Evolutionary conservation across 352 stramenopile species (phyloP), one percentile per base, ranked within the genome.

Genomic region (Globisporangium cederbergense): DNA sequence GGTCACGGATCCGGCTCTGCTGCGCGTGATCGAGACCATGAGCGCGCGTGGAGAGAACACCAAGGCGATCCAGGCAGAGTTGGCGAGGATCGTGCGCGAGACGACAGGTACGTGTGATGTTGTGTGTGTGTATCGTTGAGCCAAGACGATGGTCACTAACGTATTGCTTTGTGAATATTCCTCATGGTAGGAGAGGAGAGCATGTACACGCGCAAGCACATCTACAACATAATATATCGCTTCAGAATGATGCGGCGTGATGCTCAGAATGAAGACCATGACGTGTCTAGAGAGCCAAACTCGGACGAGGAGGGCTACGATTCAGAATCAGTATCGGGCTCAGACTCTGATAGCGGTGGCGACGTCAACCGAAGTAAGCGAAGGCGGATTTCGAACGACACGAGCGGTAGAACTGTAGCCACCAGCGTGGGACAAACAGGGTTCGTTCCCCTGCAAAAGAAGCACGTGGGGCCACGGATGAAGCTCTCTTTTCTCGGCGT

Each of bases 1-100:
- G 32, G 45, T 59, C 53, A 49, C 34, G n/a, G 53, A 59, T 34
- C 53, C 53, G 53, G 53, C 53, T 1, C 53, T 59, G 53, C 53
- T 59, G 32, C 34, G 13, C n/a, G 22, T 46, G 10, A 45, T 59
- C 38, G 34, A 43, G 53, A 28, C 32, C 10, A 43, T 59, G n/a
- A 59, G 38, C 32, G n/a, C 32, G 34, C 25, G 49, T 6, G 49
- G 49, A 5, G 49, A 55, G 13, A 55, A 36, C 8, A 28, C 22
- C 49, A 55, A 55, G 49, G 30, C 49, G 25, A 55, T 55, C 49
- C 49, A 36, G 20, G 25, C 11, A 1, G 20, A 32, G 11, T 18
- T 55, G 20, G 16, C 22, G 22, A 32, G 18, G 25, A 55, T 55
- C 14, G 30, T 55, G 25, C 49, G 13, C 22, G 49, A 47, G 42